A percentile compares a stretch with the other conserved stretches of the same genome.
Evolutionary conservation across 2,329 filamentous ascomycete genomes (phyloP).

Genomic region (Emergomyces pasteurianus): DNA sequence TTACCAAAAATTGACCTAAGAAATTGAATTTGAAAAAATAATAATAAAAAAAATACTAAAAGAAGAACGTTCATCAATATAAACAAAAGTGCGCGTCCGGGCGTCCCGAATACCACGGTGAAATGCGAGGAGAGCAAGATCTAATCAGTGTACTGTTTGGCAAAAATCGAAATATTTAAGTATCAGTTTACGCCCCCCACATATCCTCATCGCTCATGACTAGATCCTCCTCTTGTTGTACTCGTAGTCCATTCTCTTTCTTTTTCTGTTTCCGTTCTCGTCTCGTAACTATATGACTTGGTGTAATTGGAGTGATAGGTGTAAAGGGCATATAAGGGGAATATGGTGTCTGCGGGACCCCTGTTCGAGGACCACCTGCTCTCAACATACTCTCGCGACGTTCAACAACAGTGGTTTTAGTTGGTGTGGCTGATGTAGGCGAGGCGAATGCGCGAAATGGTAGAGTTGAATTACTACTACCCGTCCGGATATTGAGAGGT

Average conservation of each 20-base stretch:
- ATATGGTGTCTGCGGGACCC: constrained; percentile 36
- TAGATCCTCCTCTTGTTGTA: constrained; percentile 35
- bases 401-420: constrained; percentile 39
- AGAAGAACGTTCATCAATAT: too few species aligned
- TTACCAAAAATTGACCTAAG: too few species aligned
- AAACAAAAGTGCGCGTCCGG: not conserved
- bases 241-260: constrained; percentile 32
- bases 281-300: constrained; percentile 34
- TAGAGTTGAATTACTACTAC: constrained; percentile 24
- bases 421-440: constrained; percentile 33
- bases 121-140: not conserved
- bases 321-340: constrained; percentile 41
- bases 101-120: not conserved
- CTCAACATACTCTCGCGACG: constrained; percentile 24
- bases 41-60: too few species aligned
- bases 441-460: constrained; percentile 34
- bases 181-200: constrained; percentile 26
- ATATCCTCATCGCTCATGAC: constrained; percentile 36
- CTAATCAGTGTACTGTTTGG: not conserved
- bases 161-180: not conserved
- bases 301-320: constrained; percentile 38
- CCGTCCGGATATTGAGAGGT: constrained; percentile 21
- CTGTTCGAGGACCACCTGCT: constrained; percentile 32
- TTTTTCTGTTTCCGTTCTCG: constrained; percentile 31
- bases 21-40: too few species aligned